Evolutionary conservation across 2,329 filamentous ascomycete species (phyloP), one percentile per base, ranked within the genome.

Genomic region (Aschersonia sp.): DNA sequence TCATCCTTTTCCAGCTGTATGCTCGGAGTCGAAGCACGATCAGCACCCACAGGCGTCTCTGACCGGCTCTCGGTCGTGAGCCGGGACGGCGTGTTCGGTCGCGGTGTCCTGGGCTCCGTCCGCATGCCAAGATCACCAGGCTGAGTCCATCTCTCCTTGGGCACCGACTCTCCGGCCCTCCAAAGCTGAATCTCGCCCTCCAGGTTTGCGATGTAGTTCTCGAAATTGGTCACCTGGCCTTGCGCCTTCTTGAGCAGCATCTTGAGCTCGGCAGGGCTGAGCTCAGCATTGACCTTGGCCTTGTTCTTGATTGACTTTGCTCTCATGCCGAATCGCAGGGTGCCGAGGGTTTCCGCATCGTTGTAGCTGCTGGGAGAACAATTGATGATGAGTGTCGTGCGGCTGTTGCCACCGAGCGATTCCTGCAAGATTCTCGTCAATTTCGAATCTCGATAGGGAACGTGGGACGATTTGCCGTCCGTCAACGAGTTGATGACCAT

Each of bases 271-370:
- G 88, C 81, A 43, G 92, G 92, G 59, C 90, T 97, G 58, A 98
- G 78, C 66, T 98, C 92, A 43, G 90, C 89, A 63, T 98, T 98
- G 76, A 98, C 85, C 83, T 97, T 98, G 67, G 92, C 92, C 76
- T 97, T 97, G 73, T 97, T 97, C 83, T 97, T 96, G 72, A 98
- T 98, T 0, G 87, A 86, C 73, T 98, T 98, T 49, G 92, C 92
- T 63, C 92, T 77, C 68, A 92, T 94, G 71, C 92, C 92, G 62
- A 97, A 98, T 43, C 89, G 80, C 51, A 98, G 69, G 1, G 92
- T 98, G 54, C 88, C 84, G 45, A 97, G 69, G 0, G 92, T 97
- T 70, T 98, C 92, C 47, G 83, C 80, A 68, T 96, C 90, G 71
- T 98, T 97, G 72, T 97, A 97, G 62, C 87, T 95, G 69, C 87